phyloP scores from a whole-genome alignment of 768 basidiomycete species.

The Psilocybe cyanescens region DNA sequence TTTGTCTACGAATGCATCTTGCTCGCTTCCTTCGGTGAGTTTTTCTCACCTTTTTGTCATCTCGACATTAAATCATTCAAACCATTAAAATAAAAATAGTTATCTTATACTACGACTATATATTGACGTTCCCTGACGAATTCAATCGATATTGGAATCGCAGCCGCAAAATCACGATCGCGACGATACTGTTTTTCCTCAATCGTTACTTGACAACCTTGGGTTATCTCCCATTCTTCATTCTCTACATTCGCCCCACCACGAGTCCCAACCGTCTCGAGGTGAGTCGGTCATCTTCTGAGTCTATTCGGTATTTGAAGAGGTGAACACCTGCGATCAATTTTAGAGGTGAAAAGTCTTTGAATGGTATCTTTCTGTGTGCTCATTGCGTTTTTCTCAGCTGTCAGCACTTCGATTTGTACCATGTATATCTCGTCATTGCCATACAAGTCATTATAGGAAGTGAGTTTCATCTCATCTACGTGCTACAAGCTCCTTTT shows the following conservation, averaged over 20 bases:
- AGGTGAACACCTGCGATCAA: background rate
- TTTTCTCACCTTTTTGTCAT: background rate
- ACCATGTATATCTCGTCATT: background rate
- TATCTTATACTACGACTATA: constrained; percentile 10
- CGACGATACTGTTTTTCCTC: background rate
- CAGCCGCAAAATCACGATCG: background rate
- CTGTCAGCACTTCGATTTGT: background rate
- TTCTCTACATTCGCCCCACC: constrained; percentile 1
- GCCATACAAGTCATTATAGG: constrained; percentile 1
- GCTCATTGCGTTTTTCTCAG: background rate
- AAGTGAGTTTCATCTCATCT: background rate
- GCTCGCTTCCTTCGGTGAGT: constrained; percentile 2
- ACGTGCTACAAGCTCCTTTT: background rate
- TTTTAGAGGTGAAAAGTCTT: background rate
- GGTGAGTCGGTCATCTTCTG: background rate
- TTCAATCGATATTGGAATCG: constrained; percentile 1
- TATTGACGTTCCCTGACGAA: constrained; percentile 8
- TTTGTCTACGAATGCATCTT: constrained; percentile 1
- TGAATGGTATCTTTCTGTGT: too few species aligned
- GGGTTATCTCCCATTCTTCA: background rate
- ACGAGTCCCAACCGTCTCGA: background rate
- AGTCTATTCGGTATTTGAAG: background rate
- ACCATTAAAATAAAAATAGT: background rate
- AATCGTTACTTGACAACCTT: constrained; percentile 5
- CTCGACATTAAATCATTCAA: background rate